Percentiles rank a stretch among this genome's conserved stretches.
Conservation (phyloP, 2,329 filamentous ascomycete genomes). For the Colletotrichum melonis region DNA sequence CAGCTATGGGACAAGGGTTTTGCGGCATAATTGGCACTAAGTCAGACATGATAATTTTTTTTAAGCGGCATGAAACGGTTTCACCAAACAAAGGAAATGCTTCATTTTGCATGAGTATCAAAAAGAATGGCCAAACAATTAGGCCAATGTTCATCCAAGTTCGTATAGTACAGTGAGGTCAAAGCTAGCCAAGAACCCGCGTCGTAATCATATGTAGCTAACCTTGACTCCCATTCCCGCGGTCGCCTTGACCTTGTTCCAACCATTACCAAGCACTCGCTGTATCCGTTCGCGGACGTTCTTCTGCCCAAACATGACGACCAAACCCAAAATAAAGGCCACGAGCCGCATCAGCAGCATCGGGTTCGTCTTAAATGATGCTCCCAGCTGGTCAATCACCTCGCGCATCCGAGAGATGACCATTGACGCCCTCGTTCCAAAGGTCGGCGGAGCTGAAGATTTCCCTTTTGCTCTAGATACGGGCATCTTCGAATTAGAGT, state of each 20-base stretch:
- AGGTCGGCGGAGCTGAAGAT: slow-evolving; percentile 47
- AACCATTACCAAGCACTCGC: slow-evolving; percentile 74
- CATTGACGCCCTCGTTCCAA: slow-evolving; percentile 61
- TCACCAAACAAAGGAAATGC: not conserved
- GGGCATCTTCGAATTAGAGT: slow-evolving; percentile 40
- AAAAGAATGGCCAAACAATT: slow-evolving; percentile 7
- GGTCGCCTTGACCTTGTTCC: slow-evolving; percentile 85
- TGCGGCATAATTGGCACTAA: not conserved
- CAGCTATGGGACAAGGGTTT: not conserved
- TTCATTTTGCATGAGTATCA: not conserved
- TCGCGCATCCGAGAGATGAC: slow-evolving; percentile 64
- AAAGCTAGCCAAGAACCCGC: slow-evolving; percentile 32
- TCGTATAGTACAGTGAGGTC: slow-evolving; percentile 38
- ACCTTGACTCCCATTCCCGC: slow-evolving; percentile 98
- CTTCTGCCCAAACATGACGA: slow-evolving; percentile 80
- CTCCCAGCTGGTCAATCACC: slow-evolving; percentile 62
- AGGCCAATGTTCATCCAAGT: slow-evolving; percentile 25
- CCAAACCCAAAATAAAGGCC: slow-evolving; percentile 82
- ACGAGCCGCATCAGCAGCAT: slow-evolving; percentile 71
- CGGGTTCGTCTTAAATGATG: slow-evolving; percentile 66
- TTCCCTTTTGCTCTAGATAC: slow-evolving; percentile 45
- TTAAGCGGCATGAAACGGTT: not conserved
- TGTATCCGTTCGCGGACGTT: slow-evolving; percentile 81
- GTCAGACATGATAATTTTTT: slow-evolving; percentile 10
- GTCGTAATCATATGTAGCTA: slow-evolving; percentile 80